Evolutionary conservation across 2,329 filamentous ascomycete genomes (phyloP).

Genomic region (Bipolaris sorokiniana): DNA sequence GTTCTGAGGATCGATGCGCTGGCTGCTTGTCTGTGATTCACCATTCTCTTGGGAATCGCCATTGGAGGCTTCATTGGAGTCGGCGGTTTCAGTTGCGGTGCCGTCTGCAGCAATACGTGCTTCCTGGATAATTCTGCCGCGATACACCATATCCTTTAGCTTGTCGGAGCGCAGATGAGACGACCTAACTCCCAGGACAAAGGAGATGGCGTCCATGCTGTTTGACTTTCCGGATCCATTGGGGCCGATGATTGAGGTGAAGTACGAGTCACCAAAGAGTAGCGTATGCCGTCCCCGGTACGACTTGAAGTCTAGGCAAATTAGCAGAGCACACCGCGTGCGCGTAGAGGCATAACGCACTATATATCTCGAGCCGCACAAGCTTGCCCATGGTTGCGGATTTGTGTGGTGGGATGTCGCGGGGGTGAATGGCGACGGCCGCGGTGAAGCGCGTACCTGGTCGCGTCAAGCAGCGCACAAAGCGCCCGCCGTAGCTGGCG

Average conservation of each 20-base stretch:
- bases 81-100: conserved; percentile 63
- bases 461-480: conserved; percentile 20
- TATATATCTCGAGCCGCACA: conserved; percentile 91
- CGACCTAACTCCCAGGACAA: conserved; percentile 97
- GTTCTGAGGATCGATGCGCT: conserved; percentile 78
- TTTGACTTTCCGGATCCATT: conserved; percentile 99
- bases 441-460: conserved; percentile 12
- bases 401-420: conserved; percentile 20
- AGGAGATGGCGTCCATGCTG: conserved; percentile 99
- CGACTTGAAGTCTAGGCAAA: conserved; percentile 87
- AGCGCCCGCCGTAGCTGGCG: conserved; percentile 35
- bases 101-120: conserved; percentile 92
- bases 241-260: conserved; percentile 98
- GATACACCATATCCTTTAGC: conserved; percentile 93
- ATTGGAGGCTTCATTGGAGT: conserved; percentile 35
- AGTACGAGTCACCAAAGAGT: conserved; percentile 96
- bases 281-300: conserved; percentile 97
- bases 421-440: conserved; percentile 5
- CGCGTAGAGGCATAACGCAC: conserved; percentile 58
- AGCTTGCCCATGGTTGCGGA: conserved; percentile 81
- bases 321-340: conserved; percentile 20
- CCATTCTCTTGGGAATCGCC: conserved; percentile 56
- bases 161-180: conserved; percentile 95
- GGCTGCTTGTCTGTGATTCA: conserved; percentile 67
- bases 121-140: conserved; percentile 88